phyloP scores from a whole-genome alignment of 2,329 filamentous ascomycete species.

The Onygenales sp. region DNA sequence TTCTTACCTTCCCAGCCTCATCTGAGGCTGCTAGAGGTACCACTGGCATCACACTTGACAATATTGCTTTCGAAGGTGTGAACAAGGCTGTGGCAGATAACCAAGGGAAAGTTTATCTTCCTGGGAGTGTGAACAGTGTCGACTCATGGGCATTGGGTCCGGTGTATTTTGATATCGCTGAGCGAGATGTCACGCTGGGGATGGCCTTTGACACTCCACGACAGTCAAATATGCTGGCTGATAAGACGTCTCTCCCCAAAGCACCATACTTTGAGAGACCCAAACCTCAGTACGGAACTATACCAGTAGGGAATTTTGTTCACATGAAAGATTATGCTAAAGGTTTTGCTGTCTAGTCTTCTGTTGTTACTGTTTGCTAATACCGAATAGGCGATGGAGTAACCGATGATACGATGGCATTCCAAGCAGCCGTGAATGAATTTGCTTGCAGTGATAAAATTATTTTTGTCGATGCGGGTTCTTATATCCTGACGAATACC shows the following conservation, averaged over 20 bases:
- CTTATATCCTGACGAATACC: constrained; percentile 2
- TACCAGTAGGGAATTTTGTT: constrained; percentile 2
- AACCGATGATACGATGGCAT: constrained; percentile 2
- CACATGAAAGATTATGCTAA: constrained; percentile 2
- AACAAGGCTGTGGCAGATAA: constrained; percentile 3
- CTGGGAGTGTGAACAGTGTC: not conserved
- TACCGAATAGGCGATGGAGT: constrained; percentile 1
- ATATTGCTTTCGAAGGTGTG: constrained; percentile 2
- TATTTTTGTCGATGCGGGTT: constrained; percentile 2
- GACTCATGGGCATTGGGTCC: constrained; percentile 4
- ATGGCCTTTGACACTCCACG: not conserved
- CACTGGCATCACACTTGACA: constrained; percentile 6
- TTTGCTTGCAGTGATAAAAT: not conserved
- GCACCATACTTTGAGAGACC: constrained; percentile 7
- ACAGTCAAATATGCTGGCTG: not conserved
- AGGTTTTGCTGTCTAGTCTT: not conserved
- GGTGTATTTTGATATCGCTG: constrained; percentile 2
- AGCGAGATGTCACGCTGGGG: not conserved
- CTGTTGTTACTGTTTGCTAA: not conserved
- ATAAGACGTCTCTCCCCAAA: not conserved
- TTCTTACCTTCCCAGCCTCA: not conserved
- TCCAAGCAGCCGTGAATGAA: not conserved
- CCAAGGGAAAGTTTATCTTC: constrained; percentile 4
- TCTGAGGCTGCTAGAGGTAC: not conserved
- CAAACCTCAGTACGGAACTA: constrained; percentile 8